A percentile compares a stretch with the other conserved stretches of the same genome.
Evolutionary conservation across 768 basidiomycete genomes (phyloP).

Genomic region (Lactifluus hygrophoroides): DNA sequence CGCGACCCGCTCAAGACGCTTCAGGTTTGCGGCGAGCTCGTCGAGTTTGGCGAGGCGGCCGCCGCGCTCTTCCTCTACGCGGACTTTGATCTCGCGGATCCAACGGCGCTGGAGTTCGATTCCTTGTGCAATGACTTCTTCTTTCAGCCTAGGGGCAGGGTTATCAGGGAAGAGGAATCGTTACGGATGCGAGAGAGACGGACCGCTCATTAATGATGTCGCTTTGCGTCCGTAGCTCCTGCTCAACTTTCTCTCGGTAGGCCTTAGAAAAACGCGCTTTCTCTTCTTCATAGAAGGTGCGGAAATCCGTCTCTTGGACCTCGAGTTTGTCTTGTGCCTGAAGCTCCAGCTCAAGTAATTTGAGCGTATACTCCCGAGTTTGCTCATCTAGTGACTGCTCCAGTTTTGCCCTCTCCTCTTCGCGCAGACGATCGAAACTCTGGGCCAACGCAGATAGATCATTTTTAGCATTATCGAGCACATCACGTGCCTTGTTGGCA

Average conservation of each 20-base stretch:
- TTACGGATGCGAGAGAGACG: slow-evolving; percentile 18
- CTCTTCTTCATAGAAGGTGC: slow-evolving; percentile 74
- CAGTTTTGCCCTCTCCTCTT: slow-evolving; percentile 65
- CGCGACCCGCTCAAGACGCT: slow-evolving; percentile 84
- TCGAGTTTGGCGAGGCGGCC: slow-evolving; percentile 92
- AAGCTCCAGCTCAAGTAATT: slow-evolving; percentile 77
- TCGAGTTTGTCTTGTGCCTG: slow-evolving; percentile 80
- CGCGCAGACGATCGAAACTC: slow-evolving; percentile 70
- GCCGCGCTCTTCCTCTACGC: slow-evolving; percentile 93
- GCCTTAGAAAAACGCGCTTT: slow-evolving; percentile 57
- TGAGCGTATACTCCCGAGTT: slow-evolving; percentile 71
- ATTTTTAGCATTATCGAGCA: slow-evolving; percentile 70
- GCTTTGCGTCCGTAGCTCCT: slow-evolving; percentile 80
- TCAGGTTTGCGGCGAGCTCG: slow-evolving; percentile 81
- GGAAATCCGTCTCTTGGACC: slow-evolving; percentile 78
- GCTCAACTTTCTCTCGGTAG: slow-evolving; percentile 80
- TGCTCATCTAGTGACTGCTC: slow-evolving; percentile 70
- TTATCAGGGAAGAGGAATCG: background rate
- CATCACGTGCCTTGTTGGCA: slow-evolving; percentile 56
- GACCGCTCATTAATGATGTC: slow-evolving; percentile 94
- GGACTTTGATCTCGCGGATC: slow-evolving; percentile 93
- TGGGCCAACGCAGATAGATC: slow-evolving; percentile 74
- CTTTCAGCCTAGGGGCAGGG: slow-evolving; percentile 55
- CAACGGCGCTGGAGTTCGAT: slow-evolving; percentile 95
- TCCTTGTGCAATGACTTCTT: slow-evolving; percentile 93